phyloP scores from a whole-genome alignment of 768 basidiomycete genomes.

The Leccinum disarticulatum region DNA sequence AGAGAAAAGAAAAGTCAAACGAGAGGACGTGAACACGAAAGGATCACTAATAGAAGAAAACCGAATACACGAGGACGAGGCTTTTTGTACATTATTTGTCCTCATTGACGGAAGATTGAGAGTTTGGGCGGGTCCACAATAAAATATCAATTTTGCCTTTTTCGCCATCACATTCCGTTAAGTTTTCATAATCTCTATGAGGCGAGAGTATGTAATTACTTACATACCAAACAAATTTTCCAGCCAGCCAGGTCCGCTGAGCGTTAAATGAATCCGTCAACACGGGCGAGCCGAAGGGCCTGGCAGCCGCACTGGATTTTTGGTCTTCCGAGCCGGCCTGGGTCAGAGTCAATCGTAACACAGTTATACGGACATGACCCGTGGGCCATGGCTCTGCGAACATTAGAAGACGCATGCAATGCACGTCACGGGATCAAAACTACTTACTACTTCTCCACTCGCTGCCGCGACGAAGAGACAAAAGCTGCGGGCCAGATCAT shows the following conservation, averaged over 20 bases:
- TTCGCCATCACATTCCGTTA: constrained; percentile 21
- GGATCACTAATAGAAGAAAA: constrained; percentile 21
- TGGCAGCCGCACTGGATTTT: background rate
- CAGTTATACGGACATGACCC: background rate
- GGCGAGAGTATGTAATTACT: background rate
- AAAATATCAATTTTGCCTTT: constrained; percentile 12
- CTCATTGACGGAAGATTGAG: constrained; percentile 30
- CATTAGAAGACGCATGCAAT: background rate
- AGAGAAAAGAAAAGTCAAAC: constrained; percentile 16
- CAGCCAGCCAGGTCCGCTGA: background rate
- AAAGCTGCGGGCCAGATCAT: background rate
- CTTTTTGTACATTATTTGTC: constrained; percentile 36
- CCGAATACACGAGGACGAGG: background rate
- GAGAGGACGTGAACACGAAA: constrained; percentile 31
- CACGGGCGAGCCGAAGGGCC: constrained; percentile 1
- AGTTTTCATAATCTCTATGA: constrained; percentile 7
- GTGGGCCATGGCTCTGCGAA: background rate
- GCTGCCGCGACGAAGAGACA: background rate
- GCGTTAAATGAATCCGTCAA: background rate
- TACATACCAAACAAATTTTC: background rate
- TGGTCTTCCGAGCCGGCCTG: background rate
- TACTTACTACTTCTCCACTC: background rate
- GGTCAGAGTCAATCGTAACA: background rate
- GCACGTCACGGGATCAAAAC: background rate
- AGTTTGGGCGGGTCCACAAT: constrained; percentile 11